Conservation (phyloP, 148 eudicot genomes). For the Rhododendron williamsianum region DNA sequence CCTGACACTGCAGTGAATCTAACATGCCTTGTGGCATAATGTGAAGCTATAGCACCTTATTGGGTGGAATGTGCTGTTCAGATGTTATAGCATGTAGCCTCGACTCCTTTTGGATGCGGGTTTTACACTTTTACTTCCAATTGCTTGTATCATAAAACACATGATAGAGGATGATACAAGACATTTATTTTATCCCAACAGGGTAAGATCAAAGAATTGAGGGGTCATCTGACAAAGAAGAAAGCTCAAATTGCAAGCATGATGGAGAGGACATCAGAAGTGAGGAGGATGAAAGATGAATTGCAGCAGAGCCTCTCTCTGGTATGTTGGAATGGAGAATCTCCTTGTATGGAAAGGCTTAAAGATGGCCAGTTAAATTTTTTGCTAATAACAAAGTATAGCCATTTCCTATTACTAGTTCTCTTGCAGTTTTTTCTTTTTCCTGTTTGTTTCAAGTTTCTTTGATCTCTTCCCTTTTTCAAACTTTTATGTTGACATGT, state of each 20-base stretch:
- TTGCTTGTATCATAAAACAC: background rate
- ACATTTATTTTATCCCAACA: constrained; percentile 22
- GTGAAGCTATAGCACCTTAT: background rate
- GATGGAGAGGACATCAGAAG: constrained; percentile 56
- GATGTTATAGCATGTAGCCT: background rate
- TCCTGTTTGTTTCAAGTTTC: background rate
- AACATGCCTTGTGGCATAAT: background rate
- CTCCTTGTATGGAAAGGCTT: background rate
- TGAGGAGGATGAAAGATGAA: constrained; percentile 54
- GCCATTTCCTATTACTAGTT: background rate
- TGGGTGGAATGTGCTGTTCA: background rate
- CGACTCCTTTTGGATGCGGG: background rate
- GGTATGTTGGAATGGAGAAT: constrained; percentile 37
- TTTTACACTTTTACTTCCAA: background rate
- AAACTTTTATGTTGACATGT: background rate
- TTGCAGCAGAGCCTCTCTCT: constrained; percentile 47
- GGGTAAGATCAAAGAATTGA: constrained; percentile 52
- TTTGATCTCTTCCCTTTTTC: background rate
- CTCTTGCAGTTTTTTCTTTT: background rate
- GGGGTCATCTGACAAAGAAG: constrained; percentile 45
- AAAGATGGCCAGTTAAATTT: background rate
- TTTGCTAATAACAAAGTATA: background rate
- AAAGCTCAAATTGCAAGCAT: constrained; percentile 51
- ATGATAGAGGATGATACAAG: background rate
- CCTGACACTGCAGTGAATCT: constrained; percentile 1